A percentile compares a stretch with the other conserved stretches of the same genome.
phyloP scores from a whole-genome alignment of 345 rosid species.

The Leavenworthia alabamica region DNA sequence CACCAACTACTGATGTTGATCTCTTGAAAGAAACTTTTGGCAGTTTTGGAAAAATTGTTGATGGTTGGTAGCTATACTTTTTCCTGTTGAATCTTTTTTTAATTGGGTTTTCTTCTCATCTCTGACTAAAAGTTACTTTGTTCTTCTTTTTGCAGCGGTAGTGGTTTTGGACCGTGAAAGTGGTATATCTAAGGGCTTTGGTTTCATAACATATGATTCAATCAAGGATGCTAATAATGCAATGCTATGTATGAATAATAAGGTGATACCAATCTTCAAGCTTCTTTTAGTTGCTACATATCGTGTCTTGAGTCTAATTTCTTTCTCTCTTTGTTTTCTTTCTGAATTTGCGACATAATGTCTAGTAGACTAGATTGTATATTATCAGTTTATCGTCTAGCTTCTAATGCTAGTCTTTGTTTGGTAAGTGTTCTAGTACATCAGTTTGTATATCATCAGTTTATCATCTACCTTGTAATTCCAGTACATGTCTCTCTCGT shows the following conservation, averaged over 20 bases:
- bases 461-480: not conserved
- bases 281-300: conserved; percentile 8
- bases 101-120: not conserved
- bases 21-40: conserved; percentile 26
- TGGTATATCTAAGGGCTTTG: conserved; percentile 23
- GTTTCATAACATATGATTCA: conserved; percentile 27
- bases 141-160: conserved; percentile 21
- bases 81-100: not conserved
- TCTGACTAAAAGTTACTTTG: conserved; percentile 1
- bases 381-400: not conserved
- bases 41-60: conserved; percentile 28
- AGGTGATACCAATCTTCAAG: conserved; percentile 17
- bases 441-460: not conserved
- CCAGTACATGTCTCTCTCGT: not conserved
- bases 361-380: not conserved
- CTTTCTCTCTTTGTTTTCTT: not conserved
- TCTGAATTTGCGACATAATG: not conserved
- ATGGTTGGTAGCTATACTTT: conserved; percentile 25
- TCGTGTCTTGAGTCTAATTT: not conserved
- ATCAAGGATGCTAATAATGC: conserved; percentile 24
- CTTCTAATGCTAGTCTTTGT: conserved; percentile 1
- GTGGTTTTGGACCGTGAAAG: conserved; percentile 31
- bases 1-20: conserved; percentile 20
- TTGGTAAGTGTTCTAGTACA: no score
- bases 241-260: conserved; percentile 9